phyloP scores from a whole-genome alignment of 805 yeast genomes.

The Millerozyma miso region DNA sequence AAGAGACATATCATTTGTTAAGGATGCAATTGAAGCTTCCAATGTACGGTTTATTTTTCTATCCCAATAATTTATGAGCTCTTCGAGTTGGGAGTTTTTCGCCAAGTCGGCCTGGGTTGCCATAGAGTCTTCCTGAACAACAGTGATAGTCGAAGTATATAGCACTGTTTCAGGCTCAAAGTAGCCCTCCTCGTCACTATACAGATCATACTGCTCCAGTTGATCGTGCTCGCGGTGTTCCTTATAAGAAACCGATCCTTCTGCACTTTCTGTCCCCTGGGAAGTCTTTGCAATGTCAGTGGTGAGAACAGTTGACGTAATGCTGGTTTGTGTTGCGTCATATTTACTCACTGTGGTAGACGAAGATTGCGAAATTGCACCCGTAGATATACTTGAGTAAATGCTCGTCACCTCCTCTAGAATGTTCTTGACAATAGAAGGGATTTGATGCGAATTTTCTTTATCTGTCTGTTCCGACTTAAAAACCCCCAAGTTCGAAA shows the following conservation, averaged over 20 bases:
- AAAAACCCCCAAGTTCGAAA: constrained; percentile 20
- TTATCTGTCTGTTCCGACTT: constrained; percentile 5
- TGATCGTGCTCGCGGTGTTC: neutral
- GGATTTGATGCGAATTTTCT: constrained; percentile 8
- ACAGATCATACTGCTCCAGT: neutral
- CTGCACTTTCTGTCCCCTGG: neutral
- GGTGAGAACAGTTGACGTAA: neutral
- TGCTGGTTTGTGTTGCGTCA: neutral
- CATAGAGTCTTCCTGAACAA: neutral
- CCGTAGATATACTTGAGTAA: neutral
- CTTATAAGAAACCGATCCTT: neutral
- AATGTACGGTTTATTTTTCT: constrained; percentile 30
- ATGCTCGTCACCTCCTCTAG: constrained; percentile 12
- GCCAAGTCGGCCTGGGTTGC: constrained; percentile 10
- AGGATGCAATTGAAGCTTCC: constrained; percentile 27
- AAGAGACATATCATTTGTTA: constrained; percentile 29
- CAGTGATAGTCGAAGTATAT: constrained; percentile 19
- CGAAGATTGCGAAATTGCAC: neutral
- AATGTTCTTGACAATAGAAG: constrained; percentile 19
- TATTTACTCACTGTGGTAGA: neutral
- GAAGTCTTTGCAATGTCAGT: neutral
- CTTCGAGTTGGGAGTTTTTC: constrained; percentile 17
- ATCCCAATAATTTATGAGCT: constrained; percentile 31
- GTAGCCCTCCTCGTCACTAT: constrained; percentile 4
- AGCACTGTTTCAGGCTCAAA: constrained; percentile 18